phyloP scores from a whole-genome alignment of 345 rosid species.

The Isatis tinctoria region DNA sequence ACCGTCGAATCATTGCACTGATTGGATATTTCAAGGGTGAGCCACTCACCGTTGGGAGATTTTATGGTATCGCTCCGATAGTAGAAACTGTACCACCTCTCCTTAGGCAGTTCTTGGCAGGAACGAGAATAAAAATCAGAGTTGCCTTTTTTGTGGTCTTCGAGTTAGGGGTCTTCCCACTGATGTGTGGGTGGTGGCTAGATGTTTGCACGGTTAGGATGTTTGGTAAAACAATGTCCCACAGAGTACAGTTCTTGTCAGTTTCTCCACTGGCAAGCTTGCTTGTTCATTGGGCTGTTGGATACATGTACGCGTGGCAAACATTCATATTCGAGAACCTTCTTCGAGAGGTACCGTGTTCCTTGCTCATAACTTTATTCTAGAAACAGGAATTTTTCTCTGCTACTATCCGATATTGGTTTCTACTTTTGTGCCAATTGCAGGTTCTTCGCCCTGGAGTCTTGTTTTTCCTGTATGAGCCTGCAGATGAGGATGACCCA shows the following conservation, averaged over 20 bases:
- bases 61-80: conserved; percentile 80
- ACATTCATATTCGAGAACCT: conserved; percentile 98
- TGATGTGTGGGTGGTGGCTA: conserved; percentile 99
- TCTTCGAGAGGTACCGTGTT: conserved; percentile 90
- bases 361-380: background rate
- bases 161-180: conserved; percentile 97
- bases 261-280: conserved; percentile 93
- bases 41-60: conserved; percentile 78
- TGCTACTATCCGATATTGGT: background rate
- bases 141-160: conserved; percentile 97
- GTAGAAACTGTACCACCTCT: conserved; percentile 86
- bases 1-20: conserved; percentile 72
- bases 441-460: conserved; percentile 98
- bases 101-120: conserved; percentile 88
- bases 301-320: conserved; percentile 90
- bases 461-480: conserved; percentile 87
- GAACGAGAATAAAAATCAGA: conserved; percentile 98
- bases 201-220: conserved; percentile 92
- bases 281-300: conserved; percentile 94
- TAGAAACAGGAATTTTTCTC: background rate
- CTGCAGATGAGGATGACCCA: conserved; percentile 99
- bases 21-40: conserved; percentile 95
- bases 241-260: conserved; percentile 77
- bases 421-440: no score
- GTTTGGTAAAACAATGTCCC: conserved; percentile 95